Evolutionary conservation across 192 early-diverging fungal species (phyloP).

Genomic region (Glomus cerebriforme): DNA sequence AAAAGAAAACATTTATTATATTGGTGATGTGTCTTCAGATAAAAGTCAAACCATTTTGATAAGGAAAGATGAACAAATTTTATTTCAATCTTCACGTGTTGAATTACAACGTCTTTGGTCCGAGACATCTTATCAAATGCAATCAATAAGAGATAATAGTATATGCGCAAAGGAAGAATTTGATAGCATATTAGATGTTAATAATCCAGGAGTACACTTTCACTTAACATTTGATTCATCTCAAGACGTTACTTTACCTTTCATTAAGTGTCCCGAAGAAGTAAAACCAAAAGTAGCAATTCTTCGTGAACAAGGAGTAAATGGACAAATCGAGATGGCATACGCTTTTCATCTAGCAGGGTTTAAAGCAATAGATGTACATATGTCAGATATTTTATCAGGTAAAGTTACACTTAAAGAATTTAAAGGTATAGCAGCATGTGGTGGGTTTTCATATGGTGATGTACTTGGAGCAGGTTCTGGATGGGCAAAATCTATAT

Average conservation of each 20-base stretch:
- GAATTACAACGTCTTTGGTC: slow-evolving; percentile 84
- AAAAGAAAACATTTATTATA: slow-evolving; percentile 48
- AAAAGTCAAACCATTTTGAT: slow-evolving; percentile 57
- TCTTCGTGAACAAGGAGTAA: slow-evolving; percentile 97
- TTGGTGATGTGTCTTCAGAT: slow-evolving; percentile 60
- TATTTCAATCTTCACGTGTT: slow-evolving; percentile 63
- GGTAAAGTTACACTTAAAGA: slow-evolving; percentile 60
- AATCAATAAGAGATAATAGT: slow-evolving; percentile 87
- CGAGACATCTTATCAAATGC: slow-evolving; percentile 91
- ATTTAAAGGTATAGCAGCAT: slow-evolving; percentile 89
- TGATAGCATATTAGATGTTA: slow-evolving; percentile 63
- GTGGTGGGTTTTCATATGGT: slow-evolving; percentile 98
- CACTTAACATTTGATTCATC: slow-evolving; percentile 80
- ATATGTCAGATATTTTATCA: slow-evolving; percentile 94
- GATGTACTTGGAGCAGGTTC: slow-evolving; percentile 98
- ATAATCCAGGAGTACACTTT: slow-evolving; percentile 80
- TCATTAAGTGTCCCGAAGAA: slow-evolving; percentile 35
- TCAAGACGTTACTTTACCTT: slow-evolving; percentile 41
- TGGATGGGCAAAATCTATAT: slow-evolving; percentile 94
- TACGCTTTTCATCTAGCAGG: slow-evolving; percentile 93
- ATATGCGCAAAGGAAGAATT: slow-evolving; percentile 84
- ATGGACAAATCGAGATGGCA: slow-evolving; percentile 93
- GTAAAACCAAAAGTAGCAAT: slow-evolving; percentile 85
- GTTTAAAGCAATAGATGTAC: slow-evolving; percentile 93
- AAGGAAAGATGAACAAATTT: slow-evolving; percentile 38